A percentile compares a stretch with the other conserved stretches of the same genome.
Conservation (phyloP, 805 yeast species). For the Maudiozyma pseudohumilis region DNA sequence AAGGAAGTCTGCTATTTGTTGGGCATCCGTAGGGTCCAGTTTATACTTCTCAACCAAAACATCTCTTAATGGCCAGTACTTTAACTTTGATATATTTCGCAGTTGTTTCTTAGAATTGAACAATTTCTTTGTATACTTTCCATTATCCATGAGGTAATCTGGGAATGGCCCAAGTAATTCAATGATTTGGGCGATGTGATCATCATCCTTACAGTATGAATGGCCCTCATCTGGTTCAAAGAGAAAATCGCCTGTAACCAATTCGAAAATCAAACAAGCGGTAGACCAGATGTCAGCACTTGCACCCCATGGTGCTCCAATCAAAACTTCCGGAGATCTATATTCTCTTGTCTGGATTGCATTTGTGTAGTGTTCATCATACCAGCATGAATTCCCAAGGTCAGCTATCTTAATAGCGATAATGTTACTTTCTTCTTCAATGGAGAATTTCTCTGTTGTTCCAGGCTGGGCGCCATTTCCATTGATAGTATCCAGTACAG, state of each 20-base stretch:
- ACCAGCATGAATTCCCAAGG: conserved; percentile 85
- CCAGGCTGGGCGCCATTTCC: background rate
- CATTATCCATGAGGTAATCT: conserved; percentile 43
- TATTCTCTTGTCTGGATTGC: conserved; percentile 90
- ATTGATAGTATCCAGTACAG: background rate
- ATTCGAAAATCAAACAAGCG: conserved; percentile 84
- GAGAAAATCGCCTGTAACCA: conserved; percentile 86
- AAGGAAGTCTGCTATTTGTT: conserved; percentile 64
- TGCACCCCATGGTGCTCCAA: conserved; percentile 88
- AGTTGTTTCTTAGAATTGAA: conserved; percentile 63
- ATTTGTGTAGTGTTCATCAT: conserved; percentile 69
- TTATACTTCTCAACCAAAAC: conserved; percentile 84
- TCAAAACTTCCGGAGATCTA: conserved; percentile 78
- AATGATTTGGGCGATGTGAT: conserved; percentile 90
- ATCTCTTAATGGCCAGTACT: conserved; percentile 79
- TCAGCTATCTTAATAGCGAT: conserved; percentile 86
- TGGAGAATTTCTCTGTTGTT: background rate
- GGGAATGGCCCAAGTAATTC: conserved; percentile 73
- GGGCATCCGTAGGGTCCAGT: conserved; percentile 56
- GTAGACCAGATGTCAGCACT: conserved; percentile 94
- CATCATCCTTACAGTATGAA: conserved; percentile 80
- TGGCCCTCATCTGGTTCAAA: conserved; percentile 79
- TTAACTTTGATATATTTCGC: conserved; percentile 67
- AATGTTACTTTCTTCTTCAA: conserved; percentile 33
- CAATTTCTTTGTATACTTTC: conserved; percentile 51